phyloP scores from a whole-genome alignment of 2,329 filamentous ascomycete species.

The Pezizomycotina sp. region DNA sequence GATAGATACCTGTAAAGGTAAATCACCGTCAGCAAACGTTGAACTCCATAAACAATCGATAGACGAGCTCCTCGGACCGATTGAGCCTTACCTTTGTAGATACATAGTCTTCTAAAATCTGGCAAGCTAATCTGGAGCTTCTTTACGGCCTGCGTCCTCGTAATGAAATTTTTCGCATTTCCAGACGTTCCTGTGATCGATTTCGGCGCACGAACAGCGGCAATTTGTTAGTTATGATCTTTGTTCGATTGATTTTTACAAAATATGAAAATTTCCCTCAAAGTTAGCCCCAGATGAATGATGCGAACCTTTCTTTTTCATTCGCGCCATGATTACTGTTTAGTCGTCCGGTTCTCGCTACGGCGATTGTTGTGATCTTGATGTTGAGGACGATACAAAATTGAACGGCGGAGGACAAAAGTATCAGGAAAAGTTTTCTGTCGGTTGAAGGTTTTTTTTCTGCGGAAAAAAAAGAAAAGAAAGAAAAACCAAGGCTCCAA shows the following conservation, averaged over 20 bases:
- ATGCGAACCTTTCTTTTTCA: slow-evolving; percentile 68
- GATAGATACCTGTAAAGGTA: slow-evolving; percentile 63
- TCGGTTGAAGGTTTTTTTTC: neutral
- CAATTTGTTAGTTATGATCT: slow-evolving; percentile 1
- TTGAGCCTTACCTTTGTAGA: slow-evolving; percentile 61
- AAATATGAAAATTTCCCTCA: neutral
- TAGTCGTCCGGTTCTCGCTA: slow-evolving; percentile 3
- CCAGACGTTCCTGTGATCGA: slow-evolving; percentile 51
- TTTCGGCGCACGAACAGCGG: slow-evolving; percentile 7
- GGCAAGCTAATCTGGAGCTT: slow-evolving; percentile 95
- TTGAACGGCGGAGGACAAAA: neutral
- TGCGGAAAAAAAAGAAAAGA: neutral
- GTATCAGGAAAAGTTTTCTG: slow-evolving; percentile 9
- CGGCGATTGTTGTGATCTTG: neutral
- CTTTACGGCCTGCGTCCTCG: slow-evolving; percentile 86
- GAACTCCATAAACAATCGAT: neutral
- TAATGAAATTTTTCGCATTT: slow-evolving; percentile 96
- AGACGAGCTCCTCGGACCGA: neutral
- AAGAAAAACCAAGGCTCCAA: neutral
- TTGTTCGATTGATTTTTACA: slow-evolving; percentile 5
- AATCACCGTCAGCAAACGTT: neutral
- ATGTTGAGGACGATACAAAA: slow-evolving; percentile 3
- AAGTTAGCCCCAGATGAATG: slow-evolving; percentile 4
- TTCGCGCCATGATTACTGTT: slow-evolving; percentile 44
- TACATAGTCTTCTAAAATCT: slow-evolving; percentile 95